phyloP scores from a whole-genome alignment of 345 rosid genomes.

The Erucastrum elatum region DNA sequence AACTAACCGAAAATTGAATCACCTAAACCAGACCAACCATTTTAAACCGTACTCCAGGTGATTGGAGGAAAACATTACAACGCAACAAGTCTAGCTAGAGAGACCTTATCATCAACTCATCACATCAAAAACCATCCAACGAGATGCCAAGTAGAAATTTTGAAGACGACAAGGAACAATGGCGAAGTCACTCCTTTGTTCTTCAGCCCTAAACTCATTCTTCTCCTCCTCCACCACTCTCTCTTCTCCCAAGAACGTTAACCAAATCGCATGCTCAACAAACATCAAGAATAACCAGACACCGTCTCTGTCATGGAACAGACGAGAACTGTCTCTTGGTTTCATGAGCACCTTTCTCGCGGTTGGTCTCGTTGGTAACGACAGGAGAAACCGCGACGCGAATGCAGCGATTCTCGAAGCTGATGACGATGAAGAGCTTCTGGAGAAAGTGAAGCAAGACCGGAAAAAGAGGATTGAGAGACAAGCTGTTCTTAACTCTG shows the following conservation, averaged over 20 bases:
- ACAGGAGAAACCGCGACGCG: constrained; percentile 38
- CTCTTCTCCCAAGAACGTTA: constrained; percentile 16
- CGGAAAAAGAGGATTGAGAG: constrained; percentile 87
- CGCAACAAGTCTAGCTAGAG: neutral
- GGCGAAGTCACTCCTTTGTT: constrained; percentile 31
- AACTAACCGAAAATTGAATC: neutral
- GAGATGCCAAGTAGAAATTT: neutral
- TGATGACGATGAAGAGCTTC: constrained; percentile 83
- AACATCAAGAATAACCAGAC: constrained; percentile 35
- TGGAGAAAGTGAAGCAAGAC: constrained; percentile 86
- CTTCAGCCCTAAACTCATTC: constrained; percentile 28
- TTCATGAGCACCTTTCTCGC: constrained; percentile 53
- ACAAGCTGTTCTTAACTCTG: constrained; percentile 73
- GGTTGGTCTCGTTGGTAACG: constrained; percentile 37
- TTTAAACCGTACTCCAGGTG: neutral
- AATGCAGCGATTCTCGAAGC: constrained; percentile 89
- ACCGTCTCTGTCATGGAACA: constrained; percentile 42
- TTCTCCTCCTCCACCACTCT: constrained; percentile 5
- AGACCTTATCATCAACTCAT: neutral
- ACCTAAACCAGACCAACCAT: neutral
- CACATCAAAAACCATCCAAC: neutral
- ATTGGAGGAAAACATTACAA: neutral
- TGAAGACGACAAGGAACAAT: constrained; percentile 4
- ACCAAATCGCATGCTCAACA: constrained; percentile 39
- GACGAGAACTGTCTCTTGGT: constrained; percentile 56